Base-by-base conservation (phyloP, 768 basidiomycete genomes). In the Butyriboletus loyo region DNA sequence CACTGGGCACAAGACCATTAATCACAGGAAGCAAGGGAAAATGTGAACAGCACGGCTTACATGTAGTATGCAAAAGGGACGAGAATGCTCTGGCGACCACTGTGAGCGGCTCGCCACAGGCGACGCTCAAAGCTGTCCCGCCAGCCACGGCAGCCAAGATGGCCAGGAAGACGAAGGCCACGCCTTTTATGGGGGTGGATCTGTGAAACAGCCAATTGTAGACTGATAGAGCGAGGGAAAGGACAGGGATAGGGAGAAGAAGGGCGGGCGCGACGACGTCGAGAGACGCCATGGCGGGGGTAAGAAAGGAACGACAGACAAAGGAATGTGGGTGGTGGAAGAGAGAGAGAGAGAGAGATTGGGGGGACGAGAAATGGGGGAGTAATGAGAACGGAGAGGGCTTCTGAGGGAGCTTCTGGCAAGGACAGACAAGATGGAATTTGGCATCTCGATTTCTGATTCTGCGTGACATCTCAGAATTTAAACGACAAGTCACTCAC, bases 251-350 rank as follows among this genome's bases (percentile, higher is more conserved):
- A 55, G 55, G 40, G 47, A 69, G 58, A 49, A 66, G 60, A 40
- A 69, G 65, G 49, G 58, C 56, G n/a, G 65, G 30, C 8, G 53
- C 52, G 51, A 71, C 50, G 56, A 63, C 57, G 57, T 56, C 63
- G 25, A 38, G 52, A 35, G 66, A 57, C 57, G 65, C 43, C 65
- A 67, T 66, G 42, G 46, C 51, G 43, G 19, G 34, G 30, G 17
- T 7, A 17, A 21, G 49, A 52, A 63, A 52, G 28, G 57, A 64
- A 37, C 35, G 63, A 57, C 60, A 36, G 49, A 56, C 39, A 54
- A 56, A 56, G 3, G 61, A 58, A 22, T 39, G 62, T 59, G 50
- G 25, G 50, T 42, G 32, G 22, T 15, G 31, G 22, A 24, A 32
- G 32, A 24, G 45, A 17, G 24, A 41, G 36, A 57, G 37, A 38